phyloP scores from a whole-genome alignment of 176 grass and related monocot species.

The Juncus effusus region DNA sequence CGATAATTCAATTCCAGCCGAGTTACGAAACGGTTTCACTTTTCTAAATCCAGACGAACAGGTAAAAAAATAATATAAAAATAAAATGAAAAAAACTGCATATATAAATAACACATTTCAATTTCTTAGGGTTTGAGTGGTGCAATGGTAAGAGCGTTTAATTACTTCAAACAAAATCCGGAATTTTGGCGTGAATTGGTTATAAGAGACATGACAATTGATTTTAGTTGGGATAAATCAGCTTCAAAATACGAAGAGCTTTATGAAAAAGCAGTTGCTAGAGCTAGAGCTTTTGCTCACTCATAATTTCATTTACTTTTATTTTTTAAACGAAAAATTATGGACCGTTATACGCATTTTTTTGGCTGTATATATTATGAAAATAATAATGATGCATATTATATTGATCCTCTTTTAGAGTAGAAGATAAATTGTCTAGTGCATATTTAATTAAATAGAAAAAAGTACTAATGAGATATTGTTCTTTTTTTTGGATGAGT shows the following conservation, averaged over 20 bases:
- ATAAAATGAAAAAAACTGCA: neutral
- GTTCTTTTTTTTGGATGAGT: no score
- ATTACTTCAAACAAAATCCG: constrained; percentile 62
- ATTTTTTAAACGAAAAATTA: neutral
- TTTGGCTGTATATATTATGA: no score
- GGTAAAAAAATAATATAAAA: constrained; percentile 31
- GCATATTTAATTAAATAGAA: no score
- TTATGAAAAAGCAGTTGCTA: constrained; percentile 56
- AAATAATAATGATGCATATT: no score
- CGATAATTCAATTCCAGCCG: constrained; percentile 48
- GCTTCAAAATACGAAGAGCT: constrained; percentile 78
- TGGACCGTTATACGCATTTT: no score
- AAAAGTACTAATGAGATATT: no score
- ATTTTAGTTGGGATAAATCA: constrained; percentile 87
- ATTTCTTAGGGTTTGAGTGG: constrained; percentile 52
- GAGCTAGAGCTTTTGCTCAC: constrained; percentile 50
- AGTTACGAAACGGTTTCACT: constrained; percentile 82
- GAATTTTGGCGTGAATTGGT: constrained; percentile 68
- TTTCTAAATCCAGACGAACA: constrained; percentile 76
- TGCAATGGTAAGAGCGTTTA: constrained; percentile 73
- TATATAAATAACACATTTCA: neutral
- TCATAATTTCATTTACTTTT: constrained; percentile 18
- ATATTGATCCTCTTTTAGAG: no score
- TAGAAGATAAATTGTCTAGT: no score
- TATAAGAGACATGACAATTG: constrained; percentile 71